phyloP scores from a whole-genome alignment of 179 eudicot species.

The Pouteria campechiana region DNA sequence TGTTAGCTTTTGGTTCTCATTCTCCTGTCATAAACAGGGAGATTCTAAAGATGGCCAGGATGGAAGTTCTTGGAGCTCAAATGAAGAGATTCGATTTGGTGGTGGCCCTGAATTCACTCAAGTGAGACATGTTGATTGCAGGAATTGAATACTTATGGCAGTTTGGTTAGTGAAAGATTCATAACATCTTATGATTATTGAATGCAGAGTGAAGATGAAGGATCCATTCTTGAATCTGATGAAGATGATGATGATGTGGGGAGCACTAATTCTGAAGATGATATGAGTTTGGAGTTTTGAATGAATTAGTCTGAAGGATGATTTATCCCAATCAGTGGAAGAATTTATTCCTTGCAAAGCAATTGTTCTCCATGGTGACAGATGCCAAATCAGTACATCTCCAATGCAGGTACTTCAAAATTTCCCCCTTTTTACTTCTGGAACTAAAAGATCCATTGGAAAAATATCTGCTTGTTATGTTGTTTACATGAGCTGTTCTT shows the following conservation, averaged over 20 bases:
- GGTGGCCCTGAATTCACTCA: conserved; percentile 16
- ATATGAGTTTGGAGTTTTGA: no score
- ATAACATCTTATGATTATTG: neutral
- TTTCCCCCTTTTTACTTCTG: no score
- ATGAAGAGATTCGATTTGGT: conserved; percentile 16
- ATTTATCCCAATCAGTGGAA: no score
- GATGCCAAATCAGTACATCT: no score
- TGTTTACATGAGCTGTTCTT: no score
- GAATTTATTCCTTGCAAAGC: no score
- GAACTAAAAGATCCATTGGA: no score
- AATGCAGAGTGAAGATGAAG: conserved; percentile 52
- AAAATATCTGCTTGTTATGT: no score
- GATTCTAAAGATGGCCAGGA: conserved; percentile 14
- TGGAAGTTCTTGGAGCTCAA: conserved; percentile 13
- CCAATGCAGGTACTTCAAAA: no score
- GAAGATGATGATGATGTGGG: conserved; percentile 28
- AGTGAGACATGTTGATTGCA: conserved; percentile 22
- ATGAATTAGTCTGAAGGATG: no score
- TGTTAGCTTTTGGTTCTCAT: neutral
- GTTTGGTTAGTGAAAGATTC: neutral
- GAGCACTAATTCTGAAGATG: no score
- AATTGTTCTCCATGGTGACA: no score
- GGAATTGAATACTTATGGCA: neutral
- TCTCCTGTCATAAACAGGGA: conserved; percentile 25
- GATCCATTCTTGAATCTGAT: conserved; percentile 14